Conservation (phyloP, 805 yeast species). For the Lipomyces orientalis region DNA sequence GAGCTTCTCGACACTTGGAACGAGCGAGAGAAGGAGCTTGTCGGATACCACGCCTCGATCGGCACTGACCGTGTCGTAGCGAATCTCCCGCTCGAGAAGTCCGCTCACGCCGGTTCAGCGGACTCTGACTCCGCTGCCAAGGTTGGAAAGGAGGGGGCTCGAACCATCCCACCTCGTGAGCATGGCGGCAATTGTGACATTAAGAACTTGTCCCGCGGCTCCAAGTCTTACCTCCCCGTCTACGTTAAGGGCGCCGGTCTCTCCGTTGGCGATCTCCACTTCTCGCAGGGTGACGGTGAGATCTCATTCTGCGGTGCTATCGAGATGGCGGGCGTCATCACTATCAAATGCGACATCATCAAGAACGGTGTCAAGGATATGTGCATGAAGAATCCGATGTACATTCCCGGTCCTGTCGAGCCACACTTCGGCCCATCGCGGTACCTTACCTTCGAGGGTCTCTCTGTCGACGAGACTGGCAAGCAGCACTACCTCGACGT, state of each 20-base stretch:
- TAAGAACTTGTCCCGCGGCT: conserved; percentile 57
- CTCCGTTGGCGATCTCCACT: conserved; percentile 57
- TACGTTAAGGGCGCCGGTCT: conserved; percentile 56
- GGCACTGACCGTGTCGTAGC: conserved; percentile 49
- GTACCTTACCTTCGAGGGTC: conserved; percentile 59
- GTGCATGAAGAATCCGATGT: conserved; percentile 55
- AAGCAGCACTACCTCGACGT: conserved; percentile 54
- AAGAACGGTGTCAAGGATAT: conserved; percentile 52
- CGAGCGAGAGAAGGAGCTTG: conserved; percentile 50
- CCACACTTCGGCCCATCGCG: conserved; percentile 57
- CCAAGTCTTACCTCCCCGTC: conserved; percentile 56
- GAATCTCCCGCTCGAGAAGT: conserved; percentile 48
- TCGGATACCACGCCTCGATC: conserved; percentile 36
- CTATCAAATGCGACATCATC: conserved; percentile 51
- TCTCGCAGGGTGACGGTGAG: conserved; percentile 61
- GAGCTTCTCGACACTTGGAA: conserved; percentile 55
- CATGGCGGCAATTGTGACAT: conserved; percentile 62
- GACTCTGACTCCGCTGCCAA: conserved; percentile 42
- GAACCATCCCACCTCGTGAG: conserved; percentile 59
- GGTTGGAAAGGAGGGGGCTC: conserved; percentile 54
- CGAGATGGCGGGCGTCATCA: conserved; percentile 58
- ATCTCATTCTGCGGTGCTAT: conserved; percentile 61
- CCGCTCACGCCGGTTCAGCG: conserved; percentile 53
- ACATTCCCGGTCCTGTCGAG: conserved; percentile 56
- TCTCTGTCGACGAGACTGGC: conserved; percentile 58